phyloP scores from a whole-genome alignment of 305 asterid species.

The Fraxinus angustifolia region DNA sequence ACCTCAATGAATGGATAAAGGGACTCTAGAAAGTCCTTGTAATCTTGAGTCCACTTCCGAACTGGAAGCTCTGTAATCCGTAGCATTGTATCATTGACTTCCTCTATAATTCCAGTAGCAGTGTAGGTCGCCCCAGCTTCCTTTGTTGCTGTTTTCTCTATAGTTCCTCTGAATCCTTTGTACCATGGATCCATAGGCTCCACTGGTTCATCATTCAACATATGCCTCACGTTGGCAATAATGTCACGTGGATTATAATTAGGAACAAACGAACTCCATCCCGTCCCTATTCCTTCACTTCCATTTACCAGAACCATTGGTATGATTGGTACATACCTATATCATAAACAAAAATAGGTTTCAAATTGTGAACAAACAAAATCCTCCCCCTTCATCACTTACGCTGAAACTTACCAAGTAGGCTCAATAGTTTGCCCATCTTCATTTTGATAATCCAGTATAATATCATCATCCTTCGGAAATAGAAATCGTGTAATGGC shows the following conservation, averaged over 20 bases:
- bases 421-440: conserved; percentile 95
- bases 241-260: conserved; percentile 89
- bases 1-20: conserved; percentile 81
- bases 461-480: conserved; percentile 80
- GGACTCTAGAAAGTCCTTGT: conserved; percentile 83
- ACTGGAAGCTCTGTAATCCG: conserved; percentile 81
- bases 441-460: conserved; percentile 78
- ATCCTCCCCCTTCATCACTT: background rate
- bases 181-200: conserved; percentile 93
- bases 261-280: conserved; percentile 89
- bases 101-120: conserved; percentile 64
- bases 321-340: conserved; percentile 81
- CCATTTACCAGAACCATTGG: conserved; percentile 92
- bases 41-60: conserved; percentile 88
- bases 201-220: conserved; percentile 70
- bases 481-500: conserved; percentile 72
- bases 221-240: conserved; percentile 60
- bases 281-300: conserved; percentile 98
- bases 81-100: conserved; percentile 60
- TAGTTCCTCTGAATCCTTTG: conserved; percentile 72
- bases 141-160: conserved; percentile 63
- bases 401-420: conserved; percentile 50
- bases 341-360: conserved; percentile 18
- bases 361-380: conserved; percentile 4
- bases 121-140: conserved; percentile 66